Conservation (phyloP, 805 yeast genomes). For the Wickerhamomyces kurtzmanii region DNA sequence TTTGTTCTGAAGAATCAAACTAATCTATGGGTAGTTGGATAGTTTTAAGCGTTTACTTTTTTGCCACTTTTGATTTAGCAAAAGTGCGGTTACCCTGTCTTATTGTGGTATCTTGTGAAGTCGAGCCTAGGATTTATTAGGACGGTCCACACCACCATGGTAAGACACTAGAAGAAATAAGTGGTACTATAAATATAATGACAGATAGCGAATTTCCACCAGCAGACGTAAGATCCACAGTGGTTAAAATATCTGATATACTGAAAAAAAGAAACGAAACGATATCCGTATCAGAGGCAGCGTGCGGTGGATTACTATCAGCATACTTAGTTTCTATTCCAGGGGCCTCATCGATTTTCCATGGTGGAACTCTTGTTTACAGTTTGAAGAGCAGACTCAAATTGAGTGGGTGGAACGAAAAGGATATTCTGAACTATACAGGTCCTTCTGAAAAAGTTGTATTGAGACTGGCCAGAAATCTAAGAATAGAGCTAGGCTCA, state of each 20-base stretch:
- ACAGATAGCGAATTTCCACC: no score
- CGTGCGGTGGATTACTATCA: slow-evolving; percentile 81
- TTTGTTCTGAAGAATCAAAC: background rate
- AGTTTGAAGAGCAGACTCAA: slow-evolving; percentile 66
- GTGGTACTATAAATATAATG: no score
- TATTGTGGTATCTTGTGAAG: no score
- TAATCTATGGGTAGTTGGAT: background rate
- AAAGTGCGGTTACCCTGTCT: no score
- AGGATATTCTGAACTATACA: slow-evolving; percentile 62
- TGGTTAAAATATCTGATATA: slow-evolving; percentile 45
- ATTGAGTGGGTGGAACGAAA: slow-evolving; percentile 69
- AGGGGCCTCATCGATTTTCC: slow-evolving; percentile 77
- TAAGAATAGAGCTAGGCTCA: slow-evolving; percentile 73
- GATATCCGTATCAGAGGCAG: slow-evolving; percentile 76
- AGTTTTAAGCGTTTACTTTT: no score
- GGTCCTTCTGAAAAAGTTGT: slow-evolving; percentile 80
- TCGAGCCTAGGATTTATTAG: no score
- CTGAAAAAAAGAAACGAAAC: slow-evolving; percentile 49
- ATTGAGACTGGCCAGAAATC: slow-evolving; percentile 63
- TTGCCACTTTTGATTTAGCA: no score
- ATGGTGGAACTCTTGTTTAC: slow-evolving; percentile 78
- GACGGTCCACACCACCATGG: no score
- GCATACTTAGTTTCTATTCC: slow-evolving; percentile 76
- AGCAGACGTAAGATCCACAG: slow-evolving; percentile 36
- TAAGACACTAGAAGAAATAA: no score